Evolutionary conservation across 2,329 filamentous ascomycete genomes (phyloP).

Genomic region (Passalora sequoiae): DNA sequence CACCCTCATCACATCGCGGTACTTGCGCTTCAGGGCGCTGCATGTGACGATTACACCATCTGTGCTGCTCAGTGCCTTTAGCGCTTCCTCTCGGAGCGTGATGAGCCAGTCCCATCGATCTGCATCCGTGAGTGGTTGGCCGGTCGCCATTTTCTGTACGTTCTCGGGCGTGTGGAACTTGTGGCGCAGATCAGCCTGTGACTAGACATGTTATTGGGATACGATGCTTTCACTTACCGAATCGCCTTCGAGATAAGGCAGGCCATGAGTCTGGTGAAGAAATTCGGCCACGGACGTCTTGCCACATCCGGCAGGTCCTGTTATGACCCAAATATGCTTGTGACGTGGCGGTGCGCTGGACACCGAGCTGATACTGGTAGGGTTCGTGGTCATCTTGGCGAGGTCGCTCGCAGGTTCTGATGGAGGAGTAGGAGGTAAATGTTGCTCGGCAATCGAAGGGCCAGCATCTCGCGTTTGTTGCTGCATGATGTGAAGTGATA

Average conservation of each 20-base stretch:
- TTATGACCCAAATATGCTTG: slow-evolving; percentile 49
- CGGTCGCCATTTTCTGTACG: slow-evolving; percentile 78
- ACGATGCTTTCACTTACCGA: slow-evolving; percentile 40
- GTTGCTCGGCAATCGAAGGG: slow-evolving; percentile 6
- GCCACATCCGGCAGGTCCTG: slow-evolving; percentile 50
- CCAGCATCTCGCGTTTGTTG: neutral
- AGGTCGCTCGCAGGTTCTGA: slow-evolving; percentile 18
- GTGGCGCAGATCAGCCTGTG: neutral
- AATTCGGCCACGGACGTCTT: slow-evolving; percentile 49
- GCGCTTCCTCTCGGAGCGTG: slow-evolving; percentile 43
- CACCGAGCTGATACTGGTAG: slow-evolving; percentile 1
- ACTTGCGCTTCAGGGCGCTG: slow-evolving; percentile 93
- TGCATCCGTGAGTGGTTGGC: slow-evolving; percentile 79
- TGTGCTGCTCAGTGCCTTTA: slow-evolving; percentile 29
- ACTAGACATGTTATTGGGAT: neutral
- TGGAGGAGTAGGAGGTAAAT: slow-evolving; percentile 20
- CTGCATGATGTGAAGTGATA: slow-evolving; percentile 2
- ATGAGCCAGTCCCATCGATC: slow-evolving; percentile 97
- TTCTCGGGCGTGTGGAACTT: slow-evolving; percentile 49
- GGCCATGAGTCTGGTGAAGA: slow-evolving; percentile 39
- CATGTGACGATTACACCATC: slow-evolving; percentile 85
- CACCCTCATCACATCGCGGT: slow-evolving; percentile 66
- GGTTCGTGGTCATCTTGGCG: slow-evolving; percentile 15
- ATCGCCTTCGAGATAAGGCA: slow-evolving; percentile 50
- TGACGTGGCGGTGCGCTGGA: slow-evolving; percentile 31